phyloP scores from a whole-genome alignment of 139 green algal genomes.

The Picochlorum sp. region DNA sequence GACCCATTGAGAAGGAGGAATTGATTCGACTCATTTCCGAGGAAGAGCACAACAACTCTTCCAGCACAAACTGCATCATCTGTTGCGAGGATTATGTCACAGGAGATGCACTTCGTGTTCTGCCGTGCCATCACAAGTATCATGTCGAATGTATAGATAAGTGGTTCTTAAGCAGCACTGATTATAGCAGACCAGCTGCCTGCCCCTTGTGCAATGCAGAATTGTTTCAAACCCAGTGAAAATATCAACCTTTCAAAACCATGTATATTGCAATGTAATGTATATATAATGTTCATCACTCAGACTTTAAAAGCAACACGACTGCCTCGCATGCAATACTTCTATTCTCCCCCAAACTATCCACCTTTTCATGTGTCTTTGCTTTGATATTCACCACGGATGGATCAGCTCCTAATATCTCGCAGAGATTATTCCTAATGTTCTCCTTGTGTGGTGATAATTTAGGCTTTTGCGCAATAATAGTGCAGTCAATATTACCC shows the following conservation, averaged over 20 bases:
- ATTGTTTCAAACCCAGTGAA: constrained; percentile 16
- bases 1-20: constrained; percentile 36
- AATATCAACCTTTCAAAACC: too few species aligned
- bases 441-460: constrained; percentile 93
- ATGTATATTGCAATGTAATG: neutral
- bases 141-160: constrained; percentile 58
- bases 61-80: constrained; percentile 35
- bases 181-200: constrained; percentile 38
- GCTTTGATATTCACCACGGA: constrained; percentile 79
- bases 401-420: constrained; percentile 61
- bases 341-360: constrained; percentile 93
- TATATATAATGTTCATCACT: constrained; percentile 2
- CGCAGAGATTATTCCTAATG: constrained; percentile 72
- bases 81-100: constrained; percentile 48
- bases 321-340: constrained; percentile 93
- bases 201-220: constrained; percentile 51
- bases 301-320: constrained; percentile 60
- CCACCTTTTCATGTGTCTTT: constrained; percentile 99
- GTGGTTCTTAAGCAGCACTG: constrained; percentile 45
- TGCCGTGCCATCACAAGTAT: constrained; percentile 47
- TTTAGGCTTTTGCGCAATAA: constrained; percentile 95
- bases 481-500: constrained; percentile 94
- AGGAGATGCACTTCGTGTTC: constrained; percentile 43
- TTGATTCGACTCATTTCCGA: constrained; percentile 23
- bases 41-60: constrained; percentile 2